A percentile compares a stretch with the other conserved stretches of the same genome.
These are phyloP conservation scores for Neurospora tetrasperma DNA, from an alignment of 495 filamentous ascomycete genomes.

Conservation along the genomic window DNA sequence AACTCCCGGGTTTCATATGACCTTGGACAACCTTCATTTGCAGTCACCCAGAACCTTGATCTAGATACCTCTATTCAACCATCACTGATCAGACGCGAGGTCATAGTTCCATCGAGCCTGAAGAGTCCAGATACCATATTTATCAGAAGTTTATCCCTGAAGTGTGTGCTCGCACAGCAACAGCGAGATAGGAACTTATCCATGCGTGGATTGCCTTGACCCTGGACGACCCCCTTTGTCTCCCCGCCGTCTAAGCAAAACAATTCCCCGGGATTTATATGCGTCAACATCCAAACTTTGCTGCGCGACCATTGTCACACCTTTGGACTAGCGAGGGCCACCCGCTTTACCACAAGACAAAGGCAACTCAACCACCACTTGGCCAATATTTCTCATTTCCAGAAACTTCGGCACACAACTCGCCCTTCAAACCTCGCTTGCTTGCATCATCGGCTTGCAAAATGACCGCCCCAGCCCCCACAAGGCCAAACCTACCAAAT, in stretches of 20 bases:
- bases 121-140: neutral
- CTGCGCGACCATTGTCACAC: neutral
- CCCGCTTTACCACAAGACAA: neutral
- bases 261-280: neutral
- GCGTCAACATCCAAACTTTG: neutral
- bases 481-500: conserved; percentile 16
- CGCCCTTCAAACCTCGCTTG: neutral
- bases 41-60: neutral
- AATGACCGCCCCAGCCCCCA: conserved; percentile 28
- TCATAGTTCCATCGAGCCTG: neutral
- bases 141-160: neutral
- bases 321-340: neutral
- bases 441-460: conserved; percentile 3
- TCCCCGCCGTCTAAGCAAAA: neutral
- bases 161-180: neutral
- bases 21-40: neutral
- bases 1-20: neutral
- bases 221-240: neutral
- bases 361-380: neutral
- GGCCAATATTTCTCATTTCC: neutral
- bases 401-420: neutral
- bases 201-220: neutral
- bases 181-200: neutral
- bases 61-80: neutral
- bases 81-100: neutral